Percentiles rank a stretch among this genome's conserved stretches.
These are phyloP conservation scores for Baorangia bicolor DNA, from an alignment of 768 basidiomycete species.

Conservation along the genomic window DNA sequence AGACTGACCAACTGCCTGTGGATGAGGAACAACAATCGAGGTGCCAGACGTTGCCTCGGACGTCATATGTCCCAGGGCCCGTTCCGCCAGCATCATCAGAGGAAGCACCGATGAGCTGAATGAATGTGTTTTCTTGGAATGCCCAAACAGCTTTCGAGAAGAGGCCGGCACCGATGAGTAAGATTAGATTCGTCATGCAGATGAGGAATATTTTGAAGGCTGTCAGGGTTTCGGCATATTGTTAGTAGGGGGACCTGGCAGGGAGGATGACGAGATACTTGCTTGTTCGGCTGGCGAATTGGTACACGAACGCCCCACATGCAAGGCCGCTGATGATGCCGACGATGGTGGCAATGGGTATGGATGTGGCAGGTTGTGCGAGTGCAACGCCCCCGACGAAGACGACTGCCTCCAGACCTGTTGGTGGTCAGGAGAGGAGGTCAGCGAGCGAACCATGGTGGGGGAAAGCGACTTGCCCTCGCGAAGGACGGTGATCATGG, in stretches of 20 bases:
- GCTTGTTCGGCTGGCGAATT: slow-evolving; percentile 75
- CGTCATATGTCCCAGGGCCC: slow-evolving; percentile 84
- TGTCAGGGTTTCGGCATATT: slow-evolving; percentile 13
- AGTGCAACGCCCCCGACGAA: slow-evolving; percentile 95
- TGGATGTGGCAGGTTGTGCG: slow-evolving; percentile 74
- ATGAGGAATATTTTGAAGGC: slow-evolving; percentile 87
- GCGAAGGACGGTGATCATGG: slow-evolving; percentile 87
- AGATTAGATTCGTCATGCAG: slow-evolving; percentile 86
- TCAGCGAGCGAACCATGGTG: background rate
- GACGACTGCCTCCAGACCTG: slow-evolving; percentile 84
- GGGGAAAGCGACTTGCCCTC: slow-evolving; percentile 58
- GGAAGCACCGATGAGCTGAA: slow-evolving; percentile 66
- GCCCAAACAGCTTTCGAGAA: slow-evolving; percentile 76
- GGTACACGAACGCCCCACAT: slow-evolving; percentile 76
- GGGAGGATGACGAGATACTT: slow-evolving; percentile 21
- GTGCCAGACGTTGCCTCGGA: slow-evolving; percentile 86
- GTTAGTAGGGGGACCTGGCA: background rate
- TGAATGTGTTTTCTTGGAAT: slow-evolving; percentile 71
- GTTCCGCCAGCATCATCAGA: slow-evolving; percentile 65
- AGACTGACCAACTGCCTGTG: slow-evolving; percentile 72
- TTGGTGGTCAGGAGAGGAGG: background rate
- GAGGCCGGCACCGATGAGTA: slow-evolving; percentile 93
- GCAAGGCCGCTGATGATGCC: slow-evolving; percentile 77
- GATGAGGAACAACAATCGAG: slow-evolving; percentile 76
- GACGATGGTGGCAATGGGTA: slow-evolving; percentile 87